Evolutionary conservation across 768 basidiomycete species (phyloP).

Genomic region (Naganishia antarctica): DNA sequence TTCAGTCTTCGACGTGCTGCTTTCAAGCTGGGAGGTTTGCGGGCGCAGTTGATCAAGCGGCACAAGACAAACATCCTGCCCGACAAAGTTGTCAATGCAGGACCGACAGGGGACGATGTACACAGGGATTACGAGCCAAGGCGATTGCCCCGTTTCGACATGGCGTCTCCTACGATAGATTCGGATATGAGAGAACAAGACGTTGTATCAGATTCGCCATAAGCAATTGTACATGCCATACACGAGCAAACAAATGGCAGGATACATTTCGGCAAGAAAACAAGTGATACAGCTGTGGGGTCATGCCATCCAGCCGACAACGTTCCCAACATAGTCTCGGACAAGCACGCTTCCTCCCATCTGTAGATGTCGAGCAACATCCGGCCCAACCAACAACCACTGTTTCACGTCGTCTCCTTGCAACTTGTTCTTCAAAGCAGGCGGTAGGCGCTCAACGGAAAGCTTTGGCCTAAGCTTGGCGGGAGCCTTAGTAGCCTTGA

Average conservation of each 20-base stretch:
- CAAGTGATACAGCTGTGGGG: no score
- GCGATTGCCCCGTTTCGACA: background rate
- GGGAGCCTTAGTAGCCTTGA: no score
- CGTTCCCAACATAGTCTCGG: slow-evolving; percentile 22
- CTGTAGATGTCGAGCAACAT: slow-evolving; percentile 26
- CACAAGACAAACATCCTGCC: background rate
- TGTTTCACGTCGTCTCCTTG: slow-evolving; percentile 1
- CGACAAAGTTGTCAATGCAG: slow-evolving; percentile 32
- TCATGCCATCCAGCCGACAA: slow-evolving; percentile 29
- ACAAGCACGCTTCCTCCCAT: slow-evolving; percentile 26
- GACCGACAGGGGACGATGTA: slow-evolving; percentile 34
- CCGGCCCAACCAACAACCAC: slow-evolving; percentile 27
- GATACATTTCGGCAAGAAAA: no score
- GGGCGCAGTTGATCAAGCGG: slow-evolving; percentile 1
- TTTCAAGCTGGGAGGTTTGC: slow-evolving; percentile 9
- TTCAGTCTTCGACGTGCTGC: slow-evolving; percentile 22
- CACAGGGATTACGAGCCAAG: slow-evolving; percentile 37
- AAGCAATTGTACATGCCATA: background rate
- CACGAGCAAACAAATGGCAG: no score
- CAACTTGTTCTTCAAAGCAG: slow-evolving; percentile 1
- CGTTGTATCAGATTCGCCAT: background rate
- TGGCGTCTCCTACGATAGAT: background rate
- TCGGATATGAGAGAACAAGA: background rate
- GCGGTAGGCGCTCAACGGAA: background rate
- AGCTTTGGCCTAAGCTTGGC: background rate